Percentiles rank a stretch among this genome's conserved stretches.
Evolutionary conservation across 2,329 filamentous ascomycete species (phyloP).

Genomic region (Grosmannia clavigera): DNA sequence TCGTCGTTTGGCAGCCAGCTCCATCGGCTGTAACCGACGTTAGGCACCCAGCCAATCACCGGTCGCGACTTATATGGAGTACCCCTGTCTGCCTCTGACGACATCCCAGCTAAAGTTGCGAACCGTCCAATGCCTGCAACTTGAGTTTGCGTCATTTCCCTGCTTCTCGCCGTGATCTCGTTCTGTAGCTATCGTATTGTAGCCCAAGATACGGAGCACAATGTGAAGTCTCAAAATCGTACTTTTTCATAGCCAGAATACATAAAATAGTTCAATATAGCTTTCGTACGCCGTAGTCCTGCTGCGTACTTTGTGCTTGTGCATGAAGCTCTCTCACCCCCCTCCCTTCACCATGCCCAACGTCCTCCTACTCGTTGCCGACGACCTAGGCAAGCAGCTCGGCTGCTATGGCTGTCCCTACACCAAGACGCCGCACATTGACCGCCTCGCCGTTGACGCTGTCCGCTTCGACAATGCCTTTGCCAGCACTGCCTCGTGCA

Average conservation of each 20-base stretch:
- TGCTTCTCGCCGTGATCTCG: too few relatives aligned
- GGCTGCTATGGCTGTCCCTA: conserved; percentile 5
- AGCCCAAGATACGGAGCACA: too few relatives aligned
- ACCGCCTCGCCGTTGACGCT: conserved; percentile 25
- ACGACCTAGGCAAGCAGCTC: conserved; percentile 7
- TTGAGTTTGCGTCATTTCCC: not conserved
- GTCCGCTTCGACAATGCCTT: conserved; percentile 27
- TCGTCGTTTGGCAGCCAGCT: not conserved
- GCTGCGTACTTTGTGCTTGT: too few relatives aligned
- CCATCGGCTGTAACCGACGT: not conserved
- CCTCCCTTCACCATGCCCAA: not conserved
- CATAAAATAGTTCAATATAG: too few relatives aligned
- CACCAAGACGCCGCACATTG: conserved; percentile 27
- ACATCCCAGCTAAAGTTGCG: not conserved
- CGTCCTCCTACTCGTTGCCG: conserved; percentile 7
- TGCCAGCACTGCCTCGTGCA: conserved; percentile 34
- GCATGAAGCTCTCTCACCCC: too few relatives aligned
- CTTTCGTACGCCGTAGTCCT: too few relatives aligned
- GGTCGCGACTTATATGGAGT: not conserved
- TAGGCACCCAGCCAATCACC: too few relatives aligned
- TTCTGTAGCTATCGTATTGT: not conserved
- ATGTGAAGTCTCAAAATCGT: too few relatives aligned
- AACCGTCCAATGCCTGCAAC: not conserved
- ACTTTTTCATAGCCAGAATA: too few relatives aligned
- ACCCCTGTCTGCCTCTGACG: not conserved